These are phyloP conservation scores for Gossypium arboreum DNA, from an alignment of 345 rosid species.

Conservation along the genomic window DNA sequence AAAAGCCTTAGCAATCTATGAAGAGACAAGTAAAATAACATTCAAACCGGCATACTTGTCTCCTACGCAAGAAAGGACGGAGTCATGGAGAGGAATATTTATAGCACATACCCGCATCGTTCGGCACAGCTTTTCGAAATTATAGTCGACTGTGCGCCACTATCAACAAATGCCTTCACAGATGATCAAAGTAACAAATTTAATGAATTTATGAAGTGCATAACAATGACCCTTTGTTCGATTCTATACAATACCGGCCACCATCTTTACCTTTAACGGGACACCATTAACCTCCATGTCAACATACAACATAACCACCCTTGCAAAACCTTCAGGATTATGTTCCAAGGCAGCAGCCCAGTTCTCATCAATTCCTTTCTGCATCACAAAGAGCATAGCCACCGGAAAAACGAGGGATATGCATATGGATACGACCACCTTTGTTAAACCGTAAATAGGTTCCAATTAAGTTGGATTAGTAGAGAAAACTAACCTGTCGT, in stretches of 20 bases:
- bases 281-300: conserved; percentile 98
- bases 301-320: conserved; percentile 96
- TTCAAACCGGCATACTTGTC: too few relatives aligned
- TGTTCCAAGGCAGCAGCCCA: conserved; percentile 98
- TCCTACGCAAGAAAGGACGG: conserved; percentile 5
- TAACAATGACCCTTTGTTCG: conserved; percentile 1
- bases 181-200: conserved; percentile 14
- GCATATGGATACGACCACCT: neutral
- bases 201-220: neutral
- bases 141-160: conserved; percentile 98
- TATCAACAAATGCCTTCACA: conserved; percentile 93
- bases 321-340: conserved; percentile 97
- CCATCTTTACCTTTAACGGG: conserved; percentile 72
- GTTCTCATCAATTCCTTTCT: conserved; percentile 99
- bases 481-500: conserved; percentile 62
- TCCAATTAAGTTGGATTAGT: neutral
- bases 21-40: neutral
- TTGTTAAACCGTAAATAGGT: neutral
- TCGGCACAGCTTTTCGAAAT: conserved; percentile 98
- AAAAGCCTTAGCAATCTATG: conserved; percentile 76
- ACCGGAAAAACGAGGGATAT: neutral
- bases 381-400: conserved; percentile 19
- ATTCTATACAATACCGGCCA: neutral
- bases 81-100: neutral
- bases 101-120: conserved; percentile 70